Percentiles rank a stretch among this genome's conserved stretches.
These are phyloP conservation scores for Camelina sativa DNA, from an alignment of 345 rosid genomes.

Conservation along the genomic window DNA sequence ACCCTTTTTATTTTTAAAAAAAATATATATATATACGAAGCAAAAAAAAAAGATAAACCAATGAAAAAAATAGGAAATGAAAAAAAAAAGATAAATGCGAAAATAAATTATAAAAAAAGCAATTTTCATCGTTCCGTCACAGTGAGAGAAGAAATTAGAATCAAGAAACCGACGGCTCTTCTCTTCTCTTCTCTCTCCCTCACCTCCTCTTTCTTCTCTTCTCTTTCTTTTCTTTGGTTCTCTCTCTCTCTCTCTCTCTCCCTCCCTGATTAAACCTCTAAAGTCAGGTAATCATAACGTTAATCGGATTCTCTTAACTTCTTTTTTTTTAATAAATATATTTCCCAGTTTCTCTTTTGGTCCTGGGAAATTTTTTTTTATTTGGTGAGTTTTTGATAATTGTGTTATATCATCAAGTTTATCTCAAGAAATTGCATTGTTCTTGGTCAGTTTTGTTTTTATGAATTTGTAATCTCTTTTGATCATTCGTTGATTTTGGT, in stretches of 20 bases:
- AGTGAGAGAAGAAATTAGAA: conserved; percentile 38
- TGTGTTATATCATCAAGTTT: conserved; percentile 5
- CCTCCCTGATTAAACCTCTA: conserved; percentile 39
- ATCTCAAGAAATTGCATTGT: conserved; percentile 39
- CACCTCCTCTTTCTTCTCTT: conserved; percentile 34
- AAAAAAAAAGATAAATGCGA: conserved; percentile 27
- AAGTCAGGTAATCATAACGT: conserved; percentile 41
- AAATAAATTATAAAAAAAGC: conserved; percentile 3
- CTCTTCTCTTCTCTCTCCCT: conserved; percentile 34
- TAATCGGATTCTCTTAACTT: conserved; percentile 8
- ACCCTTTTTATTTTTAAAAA: not conserved
- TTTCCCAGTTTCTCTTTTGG: not conserved
- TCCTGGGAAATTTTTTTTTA: not conserved
- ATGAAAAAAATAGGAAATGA: conserved; percentile 30
- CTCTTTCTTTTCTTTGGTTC: conserved; percentile 23
- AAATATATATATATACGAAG: not conserved
- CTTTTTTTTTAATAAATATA: not conserved
- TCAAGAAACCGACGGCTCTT: conserved; percentile 46
- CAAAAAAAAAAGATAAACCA: conserved; percentile 35
- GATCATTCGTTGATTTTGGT: not conserved
- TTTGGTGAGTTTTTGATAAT: conserved; percentile 20
- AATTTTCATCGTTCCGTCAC: conserved; percentile 4
- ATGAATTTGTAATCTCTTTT: conserved; percentile 1
- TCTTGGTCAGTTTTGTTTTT: conserved; percentile 27
- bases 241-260: conserved; percentile 35